phyloP scores from a whole-genome alignment of 1,139 yeast species.

The Candida sanyaensis region DNA sequence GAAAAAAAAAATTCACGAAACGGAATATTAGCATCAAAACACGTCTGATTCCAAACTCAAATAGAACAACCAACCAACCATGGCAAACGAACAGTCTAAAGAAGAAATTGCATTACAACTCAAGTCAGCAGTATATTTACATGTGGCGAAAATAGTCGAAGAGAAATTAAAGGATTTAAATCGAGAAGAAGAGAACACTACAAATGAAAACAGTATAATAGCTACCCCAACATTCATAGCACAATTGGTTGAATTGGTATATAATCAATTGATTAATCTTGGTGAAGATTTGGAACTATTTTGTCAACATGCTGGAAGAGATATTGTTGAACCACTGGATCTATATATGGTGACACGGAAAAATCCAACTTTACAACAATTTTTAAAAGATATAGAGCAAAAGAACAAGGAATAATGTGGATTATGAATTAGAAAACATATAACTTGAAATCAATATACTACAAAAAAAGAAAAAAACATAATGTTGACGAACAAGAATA shows the following conservation, averaged over 20 bases:
- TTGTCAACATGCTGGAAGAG: constrained; percentile 62
- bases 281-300: constrained; percentile 68
- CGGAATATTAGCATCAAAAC: neutral
- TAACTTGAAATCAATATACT: neutral
- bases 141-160: constrained; percentile 58
- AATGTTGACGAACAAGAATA: too few relatives aligned
- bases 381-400: constrained; percentile 33
- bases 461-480: too few relatives aligned
- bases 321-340: constrained; percentile 52
- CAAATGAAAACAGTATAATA: constrained; percentile 15
- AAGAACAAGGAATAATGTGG: neutral
- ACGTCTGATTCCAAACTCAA: neutral
- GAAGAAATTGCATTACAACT: constrained; percentile 37
- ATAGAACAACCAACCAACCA: neutral
- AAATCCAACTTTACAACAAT: constrained; percentile 46
- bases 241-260: constrained; percentile 62
- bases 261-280: constrained; percentile 51
- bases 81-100: constrained; percentile 8
- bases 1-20: neutral
- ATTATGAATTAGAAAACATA: neutral
- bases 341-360: constrained; percentile 56
- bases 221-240: constrained; percentile 63
- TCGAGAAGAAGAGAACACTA: neutral
- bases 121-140: constrained; percentile 59
- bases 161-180: constrained; percentile 21